Evolutionary conservation across 495 filamentous ascomycete genomes (phyloP), one percentile per base, ranked within the genome.

Genomic region (Penicillium argentinense): DNA sequence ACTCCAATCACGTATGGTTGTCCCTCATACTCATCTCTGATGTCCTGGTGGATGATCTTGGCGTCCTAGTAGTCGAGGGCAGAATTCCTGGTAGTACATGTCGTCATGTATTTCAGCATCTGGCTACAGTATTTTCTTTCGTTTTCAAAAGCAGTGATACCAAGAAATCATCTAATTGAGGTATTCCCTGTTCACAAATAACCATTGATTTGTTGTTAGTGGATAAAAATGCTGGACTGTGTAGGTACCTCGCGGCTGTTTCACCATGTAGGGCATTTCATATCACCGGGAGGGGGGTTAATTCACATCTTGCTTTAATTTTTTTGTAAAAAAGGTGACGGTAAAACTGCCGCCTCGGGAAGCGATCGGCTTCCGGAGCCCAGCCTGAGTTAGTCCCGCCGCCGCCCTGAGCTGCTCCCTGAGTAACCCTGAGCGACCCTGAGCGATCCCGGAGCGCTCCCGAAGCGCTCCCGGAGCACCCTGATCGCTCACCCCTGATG

Each of bases 241-340:
- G 21, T 5, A 56, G 37, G 53, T 56, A 53, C 49, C 44, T 52
- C 4, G 49, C 38, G 17, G 44, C 24, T 25, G 51, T 58, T 54
- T 54, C 46, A n/a, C n/a, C n/a, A n/a, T n/a, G n/a, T n/a, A n/a
- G n/a, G n/a, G n/a, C n/a, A n/a, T n/a, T n/a, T n/a, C 45, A 33
- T 45, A 57, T 54, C 50, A 53, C 36, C 49, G 41, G 54, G 53
- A 56, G 47, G 42, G 49, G 37, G 29, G 42, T 47, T 53, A 43
- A 9, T n/a, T n/a, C n/a, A n/a, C n/a, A n/a, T n/a, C n/a, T n/a
- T n/a, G n/a, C n/a, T n/a, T n/a, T n/a, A n/a, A n/a, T n/a, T n/a
- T n/a, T n/a, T n/a, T n/a, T n/a, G n/a, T n/a, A n/a, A n/a, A n/a
- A n/a, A n/a, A n/a, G n/a, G n/a, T n/a, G n/a, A n/a, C n/a, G n/a